These are phyloP conservation scores for Blakeslea trispora DNA, from an alignment of 371 early-diverging fungal species.

Conservation along the genomic window DNA sequence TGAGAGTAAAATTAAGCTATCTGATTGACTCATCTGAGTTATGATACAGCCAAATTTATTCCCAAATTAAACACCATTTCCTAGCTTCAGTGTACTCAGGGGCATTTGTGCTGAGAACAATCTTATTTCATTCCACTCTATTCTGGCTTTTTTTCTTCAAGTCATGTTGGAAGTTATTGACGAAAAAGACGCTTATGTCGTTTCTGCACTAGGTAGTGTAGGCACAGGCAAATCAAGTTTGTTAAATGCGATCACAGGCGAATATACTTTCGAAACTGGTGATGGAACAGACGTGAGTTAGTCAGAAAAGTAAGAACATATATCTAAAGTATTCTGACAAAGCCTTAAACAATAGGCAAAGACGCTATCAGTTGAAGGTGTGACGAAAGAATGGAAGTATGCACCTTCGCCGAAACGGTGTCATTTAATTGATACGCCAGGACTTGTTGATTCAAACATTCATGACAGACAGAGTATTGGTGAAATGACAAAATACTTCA, in stretches of 20 bases:
- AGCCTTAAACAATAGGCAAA: constrained; percentile 1
- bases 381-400: constrained; percentile 40
- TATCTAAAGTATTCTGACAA: neutral
- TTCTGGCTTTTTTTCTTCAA: neutral
- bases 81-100: no score
- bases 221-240: constrained; percentile 55
- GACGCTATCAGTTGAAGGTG: constrained; percentile 33
- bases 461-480: constrained; percentile 56
- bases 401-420: constrained; percentile 29
- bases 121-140: no score
- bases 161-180: constrained; percentile 6
- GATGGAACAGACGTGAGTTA: constrained; percentile 33
- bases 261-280: constrained; percentile 45
- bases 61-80: no score
- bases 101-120: no score
- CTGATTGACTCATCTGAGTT: no score
- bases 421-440: constrained; percentile 57
- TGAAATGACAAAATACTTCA: constrained; percentile 61
- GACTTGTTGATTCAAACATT: constrained; percentile 54
- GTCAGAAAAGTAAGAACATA: neutral
- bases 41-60: no score
- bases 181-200: constrained; percentile 33
- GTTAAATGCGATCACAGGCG: constrained; percentile 49
- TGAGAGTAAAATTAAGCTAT: no score
- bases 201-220: constrained; percentile 45